phyloP scores from a whole-genome alignment of 1,284 basidiomycete genomes.

The Trichosporon sp. region DNA sequence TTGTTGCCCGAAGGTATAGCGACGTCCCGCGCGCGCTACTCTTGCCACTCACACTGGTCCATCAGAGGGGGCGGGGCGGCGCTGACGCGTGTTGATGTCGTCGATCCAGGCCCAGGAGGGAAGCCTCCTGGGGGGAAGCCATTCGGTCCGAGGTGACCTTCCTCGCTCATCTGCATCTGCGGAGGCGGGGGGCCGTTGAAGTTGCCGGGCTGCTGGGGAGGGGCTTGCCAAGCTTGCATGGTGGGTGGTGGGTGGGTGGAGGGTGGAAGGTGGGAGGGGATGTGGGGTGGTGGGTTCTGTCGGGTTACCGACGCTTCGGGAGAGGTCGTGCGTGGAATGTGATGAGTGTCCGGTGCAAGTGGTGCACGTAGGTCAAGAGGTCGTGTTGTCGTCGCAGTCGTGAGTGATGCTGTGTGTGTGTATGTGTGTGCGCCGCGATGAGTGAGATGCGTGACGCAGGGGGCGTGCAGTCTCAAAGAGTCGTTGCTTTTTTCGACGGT shows the following conservation, averaged over 20 bases:
- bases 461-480: too few species aligned
- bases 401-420: neutral
- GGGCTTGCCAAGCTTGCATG: conserved; percentile 16
- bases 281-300: too few species aligned
- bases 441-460: neutral
- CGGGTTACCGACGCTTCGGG: neutral
- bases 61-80: conserved; percentile 46
- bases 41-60: conserved; percentile 54
- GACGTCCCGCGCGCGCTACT: too few species aligned
- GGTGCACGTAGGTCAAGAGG: too few species aligned
- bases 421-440: neutral
- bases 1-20: neutral
- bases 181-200: conserved; percentile 7
- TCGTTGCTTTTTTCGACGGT: neutral
- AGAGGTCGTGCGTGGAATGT: neutral
- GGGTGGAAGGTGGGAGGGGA: neutral
- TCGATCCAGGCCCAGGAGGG: conserved; percentile 10
- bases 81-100: neutral
- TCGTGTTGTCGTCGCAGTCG: neutral
- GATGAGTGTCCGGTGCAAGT: too few species aligned
- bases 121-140: conserved; percentile 10
- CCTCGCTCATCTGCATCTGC: conserved; percentile 11
- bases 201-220: conserved; percentile 10
- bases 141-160: conserved; percentile 2
- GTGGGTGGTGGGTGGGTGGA: neutral